Evolutionary conservation across 306 rosid species (phyloP).

Genomic region (Sindora glabra): DNA sequence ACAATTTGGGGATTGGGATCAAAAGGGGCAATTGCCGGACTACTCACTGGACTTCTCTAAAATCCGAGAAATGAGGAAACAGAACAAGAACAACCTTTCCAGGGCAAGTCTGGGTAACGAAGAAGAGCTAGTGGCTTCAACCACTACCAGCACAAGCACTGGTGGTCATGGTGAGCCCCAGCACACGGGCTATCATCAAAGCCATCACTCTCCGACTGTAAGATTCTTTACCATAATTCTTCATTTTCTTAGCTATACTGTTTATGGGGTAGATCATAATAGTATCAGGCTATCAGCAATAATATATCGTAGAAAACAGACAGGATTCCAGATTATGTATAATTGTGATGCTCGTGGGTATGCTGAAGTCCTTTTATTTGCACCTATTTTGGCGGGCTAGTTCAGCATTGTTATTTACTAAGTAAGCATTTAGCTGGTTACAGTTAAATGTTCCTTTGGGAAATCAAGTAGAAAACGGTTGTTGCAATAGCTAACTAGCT

Average conservation of each 20-base stretch:
- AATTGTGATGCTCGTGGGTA: too few relatives aligned
- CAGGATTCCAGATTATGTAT: neutral
- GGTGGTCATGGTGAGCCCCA: conserved; percentile 38
- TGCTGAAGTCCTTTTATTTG: too few relatives aligned
- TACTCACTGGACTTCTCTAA: conserved; percentile 91
- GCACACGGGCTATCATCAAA: conserved; percentile 52
- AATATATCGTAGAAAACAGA: neutral
- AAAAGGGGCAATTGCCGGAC: conserved; percentile 86
- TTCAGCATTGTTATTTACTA: too few relatives aligned
- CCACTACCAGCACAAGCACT: conserved; percentile 23
- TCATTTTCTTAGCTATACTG: neutral
- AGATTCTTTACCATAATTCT: conserved; percentile 33
- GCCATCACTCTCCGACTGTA: conserved; percentile 68
- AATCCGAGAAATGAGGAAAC: conserved; percentile 93
- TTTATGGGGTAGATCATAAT: neutral
- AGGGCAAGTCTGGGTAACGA: conserved; percentile 98
- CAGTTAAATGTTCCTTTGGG: too few relatives aligned
- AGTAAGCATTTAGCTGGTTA: too few relatives aligned
- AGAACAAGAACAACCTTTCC: conserved; percentile 75
- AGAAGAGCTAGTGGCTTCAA: conserved; percentile 65
- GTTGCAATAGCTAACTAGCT: too few relatives aligned
- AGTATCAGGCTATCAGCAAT: neutral
- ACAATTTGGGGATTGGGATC: conserved; percentile 97
- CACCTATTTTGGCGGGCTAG: too few relatives aligned
- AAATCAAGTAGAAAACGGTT: too few relatives aligned